Evolutionary conservation across 2,329 filamentous ascomycete species (phyloP).

Genomic region (Furcasterigmium furcatum): DNA sequence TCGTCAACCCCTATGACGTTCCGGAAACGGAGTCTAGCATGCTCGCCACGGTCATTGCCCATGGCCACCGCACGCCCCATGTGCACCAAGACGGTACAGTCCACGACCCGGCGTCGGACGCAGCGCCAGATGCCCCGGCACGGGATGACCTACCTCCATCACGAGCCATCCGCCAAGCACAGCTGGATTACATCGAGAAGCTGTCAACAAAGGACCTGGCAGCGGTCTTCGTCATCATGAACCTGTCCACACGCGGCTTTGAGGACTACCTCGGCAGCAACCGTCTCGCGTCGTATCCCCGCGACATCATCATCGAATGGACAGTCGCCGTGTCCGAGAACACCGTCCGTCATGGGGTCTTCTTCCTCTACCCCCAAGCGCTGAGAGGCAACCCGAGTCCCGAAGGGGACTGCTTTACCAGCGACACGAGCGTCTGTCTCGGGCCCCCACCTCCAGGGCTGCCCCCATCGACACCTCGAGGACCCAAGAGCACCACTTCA

Average conservation of each 20-base stretch:
- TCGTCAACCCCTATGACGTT: too few relatives aligned
- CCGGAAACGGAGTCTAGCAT: slow-evolving; percentile 1
- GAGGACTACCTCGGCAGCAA: not conserved
- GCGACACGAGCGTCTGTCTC: too few relatives aligned
- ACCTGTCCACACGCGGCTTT: slow-evolving; percentile 10
- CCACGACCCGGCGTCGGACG: not conserved
- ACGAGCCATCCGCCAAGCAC: slow-evolving; percentile 4
- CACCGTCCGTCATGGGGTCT: slow-evolving; percentile 9
- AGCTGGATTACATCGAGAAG: slow-evolving; percentile 4
- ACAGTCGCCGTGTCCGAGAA: slow-evolving; percentile 11
- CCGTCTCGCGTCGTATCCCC: not conserved
- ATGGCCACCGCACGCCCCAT: slow-evolving; percentile 8
- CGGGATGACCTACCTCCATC: slow-evolving; percentile 1
- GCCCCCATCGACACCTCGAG: too few relatives aligned
- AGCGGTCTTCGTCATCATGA: slow-evolving; percentile 5
- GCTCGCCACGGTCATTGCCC: slow-evolving; percentile 1
- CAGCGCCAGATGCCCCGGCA: not conserved
- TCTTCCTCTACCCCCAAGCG: slow-evolving; percentile 9
- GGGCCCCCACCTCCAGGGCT: too few relatives aligned
- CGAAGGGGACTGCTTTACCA: too few relatives aligned
- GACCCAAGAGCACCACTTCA: too few relatives aligned
- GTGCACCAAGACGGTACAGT: slow-evolving; percentile 10
- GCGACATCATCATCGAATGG: slow-evolving; percentile 5
- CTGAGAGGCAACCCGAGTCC: slow-evolving; percentile 1
- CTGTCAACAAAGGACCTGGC: slow-evolving; percentile 7